Base-by-base conservation (phyloP, 164 flowering plant genomes). In the Pachysandra terminalis region DNA sequence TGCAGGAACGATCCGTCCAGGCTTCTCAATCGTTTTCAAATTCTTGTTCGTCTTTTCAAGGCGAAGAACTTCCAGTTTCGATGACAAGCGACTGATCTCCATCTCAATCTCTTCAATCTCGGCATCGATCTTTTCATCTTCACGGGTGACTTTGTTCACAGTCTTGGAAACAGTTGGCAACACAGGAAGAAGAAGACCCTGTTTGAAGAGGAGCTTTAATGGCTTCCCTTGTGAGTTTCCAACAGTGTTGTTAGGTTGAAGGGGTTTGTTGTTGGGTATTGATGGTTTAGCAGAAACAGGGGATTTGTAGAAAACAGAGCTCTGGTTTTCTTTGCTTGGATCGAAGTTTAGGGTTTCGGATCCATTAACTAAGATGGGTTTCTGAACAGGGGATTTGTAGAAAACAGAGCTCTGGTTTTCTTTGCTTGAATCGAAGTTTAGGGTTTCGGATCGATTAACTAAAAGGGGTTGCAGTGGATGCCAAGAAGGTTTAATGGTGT, bases 21-120 rank as follows among this genome's bases (percentile, higher is more conserved):
- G 70, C 63, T 71, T 80, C 40, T 82, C 82, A 15, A 68, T 69
- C 3, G 58, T 59, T 65, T 71, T 80, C 32, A 63, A 26, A 32
- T 56, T 77, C 53, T 37, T 51, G 71, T 81, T 75, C 0, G 68
- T 78, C 73, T 87, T 88, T 58, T 90, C 85, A 16, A 89, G 66
- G 1, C 80, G 79, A 60, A 90, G 85, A 3, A 79, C 80, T 53
- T 86, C 83, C 24, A 94, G 81, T 59, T 77, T 85, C 12, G 79
- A 74, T 24, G 84, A 61, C 63, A 91, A 73, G 1, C 84, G 78
- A 40, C 45, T 61, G 60, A 91, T 87, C 82, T 94, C 87, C 76
- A 52, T 75, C 77, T 89, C 88, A 24, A 85, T 83, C 63, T 79
- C 89, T 52, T 81, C 84, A 28, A 91, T 90, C 69, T 91, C 96